phyloP scores from a whole-genome alignment of 2,329 filamentous ascomycete species.

The Diaporthe capsici region DNA sequence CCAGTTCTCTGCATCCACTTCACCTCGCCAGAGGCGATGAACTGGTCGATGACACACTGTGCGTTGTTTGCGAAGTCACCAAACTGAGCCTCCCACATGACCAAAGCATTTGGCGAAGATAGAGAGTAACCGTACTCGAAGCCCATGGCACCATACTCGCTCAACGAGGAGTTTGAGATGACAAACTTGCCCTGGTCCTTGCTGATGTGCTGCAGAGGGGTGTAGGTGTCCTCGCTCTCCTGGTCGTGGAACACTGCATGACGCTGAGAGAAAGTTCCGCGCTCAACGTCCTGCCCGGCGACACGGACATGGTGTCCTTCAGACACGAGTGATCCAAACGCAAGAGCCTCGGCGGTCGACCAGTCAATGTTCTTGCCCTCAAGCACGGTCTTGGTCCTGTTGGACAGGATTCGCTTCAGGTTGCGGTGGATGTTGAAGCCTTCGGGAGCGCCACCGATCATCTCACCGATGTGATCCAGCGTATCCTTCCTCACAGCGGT shows the following conservation, averaged over 20 bases:
- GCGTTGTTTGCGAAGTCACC: slow-evolving; percentile 99
- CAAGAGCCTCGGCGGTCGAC: slow-evolving; percentile 95
- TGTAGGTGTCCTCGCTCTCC: slow-evolving; percentile 93
- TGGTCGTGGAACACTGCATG: slow-evolving; percentile 98
- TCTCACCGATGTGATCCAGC: slow-evolving; percentile 85
- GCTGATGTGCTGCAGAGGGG: slow-evolving; percentile 88
- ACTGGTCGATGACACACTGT: slow-evolving; percentile 99
- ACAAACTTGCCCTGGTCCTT: slow-evolving; percentile 96
- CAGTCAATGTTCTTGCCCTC: slow-evolving; percentile 98
- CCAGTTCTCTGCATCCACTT: slow-evolving; percentile 99
- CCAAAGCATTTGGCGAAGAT: slow-evolving; percentile 94
- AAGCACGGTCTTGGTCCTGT: slow-evolving; percentile 90
- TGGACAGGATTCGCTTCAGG: slow-evolving; percentile 93
- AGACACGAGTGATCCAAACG: slow-evolving; percentile 89
- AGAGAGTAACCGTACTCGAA: slow-evolving; percentile 99
- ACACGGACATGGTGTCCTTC: slow-evolving; percentile 98
- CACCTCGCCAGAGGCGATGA: slow-evolving; percentile 95
- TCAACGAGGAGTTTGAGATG: slow-evolving; percentile 94
- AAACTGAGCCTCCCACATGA: slow-evolving; percentile 99
- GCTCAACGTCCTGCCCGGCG: slow-evolving; percentile 98
- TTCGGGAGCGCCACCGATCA: slow-evolving; percentile 84
- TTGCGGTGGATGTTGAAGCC: slow-evolving; percentile 93
- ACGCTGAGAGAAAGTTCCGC: slow-evolving; percentile 98
- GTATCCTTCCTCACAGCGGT: slow-evolving; percentile 83
- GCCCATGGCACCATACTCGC: slow-evolving; percentile 81